Percentiles rank a stretch among this genome's conserved stretches.
phyloP scores from a whole-genome alignment of 139 green algal genomes.

The Ostreobium quekettii region DNA sequence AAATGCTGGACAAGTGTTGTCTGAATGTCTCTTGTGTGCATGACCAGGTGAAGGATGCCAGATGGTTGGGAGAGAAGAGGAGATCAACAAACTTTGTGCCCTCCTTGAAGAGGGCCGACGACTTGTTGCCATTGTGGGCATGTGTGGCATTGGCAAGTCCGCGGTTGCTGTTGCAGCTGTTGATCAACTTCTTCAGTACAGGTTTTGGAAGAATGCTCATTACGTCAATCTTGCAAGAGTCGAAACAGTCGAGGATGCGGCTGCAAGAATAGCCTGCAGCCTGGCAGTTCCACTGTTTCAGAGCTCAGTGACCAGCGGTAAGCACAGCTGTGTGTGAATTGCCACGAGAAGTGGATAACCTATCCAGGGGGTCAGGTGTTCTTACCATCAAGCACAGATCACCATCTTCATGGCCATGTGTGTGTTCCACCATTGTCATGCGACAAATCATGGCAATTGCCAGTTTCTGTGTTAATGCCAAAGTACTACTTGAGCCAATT shows the following conservation, averaged over 20 bases:
- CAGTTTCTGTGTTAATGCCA: no score
- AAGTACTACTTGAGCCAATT: no score
- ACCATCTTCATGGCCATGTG: no score
- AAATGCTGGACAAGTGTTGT: no score
- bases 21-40: no score
- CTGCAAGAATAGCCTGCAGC: background rate
- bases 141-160: constrained; percentile 10
- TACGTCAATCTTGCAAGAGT: constrained; percentile 17
- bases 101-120: background rate
- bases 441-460: no score
- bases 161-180: background rate
- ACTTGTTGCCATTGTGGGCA: background rate
- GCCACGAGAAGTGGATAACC: background rate
- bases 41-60: constrained; percentile 3
- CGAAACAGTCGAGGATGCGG: background rate
- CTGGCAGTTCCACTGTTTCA: constrained; percentile 13
- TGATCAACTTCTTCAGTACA: constrained; percentile 8
- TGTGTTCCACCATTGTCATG: no score
- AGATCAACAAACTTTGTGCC: background rate
- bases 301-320: background rate
- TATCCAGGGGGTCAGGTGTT: no score
- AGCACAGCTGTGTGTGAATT: constrained; percentile 4
- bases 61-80: constrained; percentile 5
- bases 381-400: no score
- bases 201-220: background rate